phyloP scores from a whole-genome alignment of 495 filamentous ascomycete species.

The Staphylotrichum tortipilum region DNA sequence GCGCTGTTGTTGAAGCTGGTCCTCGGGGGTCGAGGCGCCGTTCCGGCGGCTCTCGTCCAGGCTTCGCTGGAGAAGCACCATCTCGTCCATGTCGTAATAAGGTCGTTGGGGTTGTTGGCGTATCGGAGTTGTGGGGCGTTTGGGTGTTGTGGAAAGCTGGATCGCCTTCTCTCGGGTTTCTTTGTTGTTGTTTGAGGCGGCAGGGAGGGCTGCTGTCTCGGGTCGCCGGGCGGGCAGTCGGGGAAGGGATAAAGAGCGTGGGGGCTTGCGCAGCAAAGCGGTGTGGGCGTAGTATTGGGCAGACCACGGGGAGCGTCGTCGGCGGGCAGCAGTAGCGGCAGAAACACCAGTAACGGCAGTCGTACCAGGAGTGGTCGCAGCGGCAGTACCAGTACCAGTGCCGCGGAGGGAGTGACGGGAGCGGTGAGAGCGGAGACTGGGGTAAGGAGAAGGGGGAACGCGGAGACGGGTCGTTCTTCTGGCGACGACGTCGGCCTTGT shows the following conservation, averaged over 20 bases:
- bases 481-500: constrained; percentile 30
- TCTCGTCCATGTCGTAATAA: constrained; percentile 20
- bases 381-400: constrained; percentile 10
- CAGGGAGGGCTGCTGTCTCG: too few species aligned
- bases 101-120: too few species aligned
- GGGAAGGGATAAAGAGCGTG: constrained; percentile 11
- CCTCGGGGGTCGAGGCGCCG: constrained; percentile 10
- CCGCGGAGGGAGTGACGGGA: constrained; percentile 12
- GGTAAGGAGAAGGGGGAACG: constrained; percentile 9
- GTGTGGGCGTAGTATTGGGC: constrained; percentile 18
- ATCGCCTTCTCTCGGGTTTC: too few species aligned
- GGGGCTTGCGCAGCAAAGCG: constrained; percentile 16
- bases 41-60: constrained; percentile 21
- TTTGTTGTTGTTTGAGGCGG: too few species aligned
- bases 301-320: constrained; percentile 16
- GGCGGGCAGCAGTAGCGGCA: constrained; percentile 20
- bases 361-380: too few species aligned
- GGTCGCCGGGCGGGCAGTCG: constrained; percentile 3
- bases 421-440: too few species aligned
- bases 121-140: too few species aligned
- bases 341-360: constrained; percentile 7
- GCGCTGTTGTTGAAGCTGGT: too few species aligned
- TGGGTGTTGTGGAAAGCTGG: too few species aligned
- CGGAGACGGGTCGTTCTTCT: constrained; percentile 21
- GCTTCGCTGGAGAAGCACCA: constrained; percentile 22